Percentiles rank a stretch among this genome's conserved stretches.
Conservation (phyloP, 306 rosid genomes). For the Vigna unguiculata region DNA sequence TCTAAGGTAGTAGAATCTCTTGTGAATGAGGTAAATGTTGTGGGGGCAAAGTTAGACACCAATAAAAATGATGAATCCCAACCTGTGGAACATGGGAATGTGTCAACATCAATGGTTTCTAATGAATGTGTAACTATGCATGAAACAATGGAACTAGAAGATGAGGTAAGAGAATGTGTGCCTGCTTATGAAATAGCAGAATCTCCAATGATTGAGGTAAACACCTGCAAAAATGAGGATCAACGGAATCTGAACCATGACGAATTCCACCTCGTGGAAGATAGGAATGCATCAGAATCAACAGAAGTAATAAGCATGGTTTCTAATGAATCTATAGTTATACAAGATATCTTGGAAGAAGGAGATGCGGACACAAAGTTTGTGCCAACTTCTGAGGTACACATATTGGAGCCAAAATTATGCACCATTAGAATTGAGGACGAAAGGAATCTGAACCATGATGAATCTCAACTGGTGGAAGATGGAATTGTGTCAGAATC, state of each 20-base stretch:
- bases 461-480: no score
- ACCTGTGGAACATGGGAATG: slow-evolving; percentile 48
- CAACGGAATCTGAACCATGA: slow-evolving; percentile 46
- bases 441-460: no score
- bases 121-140: no score
- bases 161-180: no score
- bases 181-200: no score
- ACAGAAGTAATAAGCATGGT: no score
- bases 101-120: slow-evolving; percentile 33
- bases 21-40: slow-evolving; percentile 51
- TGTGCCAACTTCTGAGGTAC: slow-evolving; percentile 18
- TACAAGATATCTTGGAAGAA: background rate
- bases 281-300: slow-evolving; percentile 43
- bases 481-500: slow-evolving; percentile 1
- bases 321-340: no score
- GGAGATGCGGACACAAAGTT: background rate
- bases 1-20: no score
- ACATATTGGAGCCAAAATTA: background rate
- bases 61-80: slow-evolving; percentile 58
- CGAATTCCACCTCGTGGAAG: slow-evolving; percentile 56
- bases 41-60: slow-evolving; percentile 30
- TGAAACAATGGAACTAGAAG: no score
- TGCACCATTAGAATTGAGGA: background rate
- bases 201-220: slow-evolving; percentile 32
- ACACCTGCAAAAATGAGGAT: slow-evolving; percentile 54